A percentile compares a stretch with the other conserved stretches of the same genome.
These are phyloP conservation scores for Rhipidocladum racemiflorum DNA, from an alignment of 176 grass and related monocot genomes.

Conservation along the genomic window DNA sequence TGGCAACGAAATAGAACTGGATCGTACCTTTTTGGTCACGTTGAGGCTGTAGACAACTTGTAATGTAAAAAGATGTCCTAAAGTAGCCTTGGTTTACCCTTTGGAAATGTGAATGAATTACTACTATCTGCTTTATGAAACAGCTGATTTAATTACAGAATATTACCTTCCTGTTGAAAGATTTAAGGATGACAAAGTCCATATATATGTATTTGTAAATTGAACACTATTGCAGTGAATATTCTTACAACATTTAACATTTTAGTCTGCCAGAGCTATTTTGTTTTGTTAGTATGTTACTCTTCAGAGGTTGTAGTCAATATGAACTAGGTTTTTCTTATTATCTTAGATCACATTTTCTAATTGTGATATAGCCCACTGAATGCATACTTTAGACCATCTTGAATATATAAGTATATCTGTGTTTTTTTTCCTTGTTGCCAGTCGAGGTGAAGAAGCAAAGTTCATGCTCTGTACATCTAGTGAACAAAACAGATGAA, in stretches of 20 bases:
- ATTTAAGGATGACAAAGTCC: not conserved
- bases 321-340: not conserved
- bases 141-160: not conserved
- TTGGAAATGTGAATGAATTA: not conserved
- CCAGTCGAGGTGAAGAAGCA: constrained; percentile 88
- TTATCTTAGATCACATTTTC: constrained; percentile 10
- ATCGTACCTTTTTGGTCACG: not conserved
- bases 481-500: constrained; percentile 65
- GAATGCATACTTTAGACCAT: constrained; percentile 6
- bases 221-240: not conserved
- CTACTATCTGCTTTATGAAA: not conserved
- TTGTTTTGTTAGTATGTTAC: not conserved
- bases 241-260: not conserved
- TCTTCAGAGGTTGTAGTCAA: not conserved
- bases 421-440: constrained; percentile 8
- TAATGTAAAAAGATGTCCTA: not conserved
- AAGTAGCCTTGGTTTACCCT: not conserved
- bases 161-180: not conserved
- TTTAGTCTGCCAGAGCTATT: not conserved
- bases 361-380: not conserved
- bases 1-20: not conserved
- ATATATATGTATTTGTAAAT: not conserved
- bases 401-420: constrained; percentile 13
- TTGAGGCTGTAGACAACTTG: not conserved
- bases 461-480: constrained; percentile 63